Percentiles rank a stretch among this genome's conserved stretches.
Evolutionary conservation across 306 rosid species (phyloP).

Genomic region (Acacia confusa): DNA sequence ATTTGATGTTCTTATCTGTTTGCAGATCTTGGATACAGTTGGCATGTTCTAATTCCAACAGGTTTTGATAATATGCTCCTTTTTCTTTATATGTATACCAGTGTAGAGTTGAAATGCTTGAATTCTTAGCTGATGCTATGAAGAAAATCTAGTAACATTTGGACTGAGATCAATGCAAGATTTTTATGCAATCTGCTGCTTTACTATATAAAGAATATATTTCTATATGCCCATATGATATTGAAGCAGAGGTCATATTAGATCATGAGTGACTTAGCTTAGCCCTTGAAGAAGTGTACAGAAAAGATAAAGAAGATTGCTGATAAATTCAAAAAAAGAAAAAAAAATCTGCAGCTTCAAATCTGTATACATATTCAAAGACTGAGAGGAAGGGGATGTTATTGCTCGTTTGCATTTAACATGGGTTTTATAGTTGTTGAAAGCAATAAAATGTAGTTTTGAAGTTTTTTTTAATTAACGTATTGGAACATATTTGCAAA

Average conservation of each 20-base stretch:
- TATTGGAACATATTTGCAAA: neutral
- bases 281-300: neutral
- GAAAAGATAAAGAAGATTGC: neutral
- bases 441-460: neutral
- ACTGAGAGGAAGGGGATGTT: neutral
- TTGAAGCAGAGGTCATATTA: neutral
- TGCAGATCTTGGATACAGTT: conserved; percentile 25
- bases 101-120: neutral
- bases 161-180: neutral
- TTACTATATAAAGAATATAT: neutral
- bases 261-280: neutral
- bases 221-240: neutral
- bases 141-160: neutral
- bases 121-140: neutral
- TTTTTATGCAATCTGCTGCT: conserved; percentile 1
- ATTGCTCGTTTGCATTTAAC: conserved; percentile 6
- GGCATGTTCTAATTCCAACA: conserved; percentile 1
- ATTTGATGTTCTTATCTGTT: conserved; percentile 10
- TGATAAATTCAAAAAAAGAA: neutral
- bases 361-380: neutral
- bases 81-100: neutral
- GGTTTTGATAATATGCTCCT: conserved; percentile 17
- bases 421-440: neutral
- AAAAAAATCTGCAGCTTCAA: neutral
- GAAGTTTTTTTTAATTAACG: neutral